Conservation (phyloP, 225 moss, liverwort and hornwort genomes). For the Lunularia cruciata region DNA sequence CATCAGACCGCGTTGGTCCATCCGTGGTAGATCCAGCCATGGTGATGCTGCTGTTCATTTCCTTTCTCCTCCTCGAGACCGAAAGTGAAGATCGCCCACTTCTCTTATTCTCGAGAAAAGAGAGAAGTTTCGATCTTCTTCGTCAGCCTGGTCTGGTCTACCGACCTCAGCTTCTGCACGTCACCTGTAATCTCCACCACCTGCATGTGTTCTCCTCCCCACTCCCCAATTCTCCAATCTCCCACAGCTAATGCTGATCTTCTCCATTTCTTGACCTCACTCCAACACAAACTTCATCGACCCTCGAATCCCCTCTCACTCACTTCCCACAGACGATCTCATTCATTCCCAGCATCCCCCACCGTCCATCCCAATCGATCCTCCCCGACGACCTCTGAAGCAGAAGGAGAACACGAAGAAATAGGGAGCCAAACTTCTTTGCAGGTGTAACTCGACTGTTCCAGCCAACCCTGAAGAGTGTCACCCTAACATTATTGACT, state of each 20-base stretch:
- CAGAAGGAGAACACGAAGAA: too few relatives aligned
- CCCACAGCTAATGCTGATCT: too few relatives aligned
- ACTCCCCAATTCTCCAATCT: not conserved
- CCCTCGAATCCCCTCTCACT: too few relatives aligned
- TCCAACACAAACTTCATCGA: not conserved
- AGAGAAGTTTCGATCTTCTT: too few relatives aligned
- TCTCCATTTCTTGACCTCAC: not conserved
- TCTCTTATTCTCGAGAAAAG: not conserved
- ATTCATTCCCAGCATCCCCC: too few relatives aligned
- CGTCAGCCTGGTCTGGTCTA: not conserved
- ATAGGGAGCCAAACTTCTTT: too few relatives aligned
- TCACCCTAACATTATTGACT: too few relatives aligned
- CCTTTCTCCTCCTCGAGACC: not conserved
- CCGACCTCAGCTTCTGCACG: not conserved
- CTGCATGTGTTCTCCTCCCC: not conserved
- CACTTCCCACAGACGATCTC: too few relatives aligned
- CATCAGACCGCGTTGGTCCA: not conserved
- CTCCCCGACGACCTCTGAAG: too few relatives aligned
- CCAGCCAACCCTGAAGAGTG: too few relatives aligned
- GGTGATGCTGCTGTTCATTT: not conserved
- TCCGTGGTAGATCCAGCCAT: slow-evolving; percentile 5
- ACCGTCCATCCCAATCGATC: too few relatives aligned
- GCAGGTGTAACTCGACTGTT: too few relatives aligned
- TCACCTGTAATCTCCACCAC: slow-evolving; percentile 4
- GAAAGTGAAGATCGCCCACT: not conserved